phyloP scores from a whole-genome alignment of 2,329 filamentous ascomycete genomes.

The Leptographium procerum region DNA sequence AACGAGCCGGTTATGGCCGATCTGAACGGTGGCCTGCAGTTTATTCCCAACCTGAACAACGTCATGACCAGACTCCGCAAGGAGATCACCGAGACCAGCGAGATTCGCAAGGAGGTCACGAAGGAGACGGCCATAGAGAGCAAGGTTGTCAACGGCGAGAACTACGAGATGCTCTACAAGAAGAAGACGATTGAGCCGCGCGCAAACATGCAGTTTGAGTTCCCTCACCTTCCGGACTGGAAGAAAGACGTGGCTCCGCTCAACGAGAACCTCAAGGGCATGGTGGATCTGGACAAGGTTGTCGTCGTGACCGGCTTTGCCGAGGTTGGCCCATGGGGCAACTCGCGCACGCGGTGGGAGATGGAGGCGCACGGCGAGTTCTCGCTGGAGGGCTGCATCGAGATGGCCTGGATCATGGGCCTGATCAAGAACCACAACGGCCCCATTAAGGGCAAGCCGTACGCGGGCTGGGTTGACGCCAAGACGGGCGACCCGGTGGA shows the following conservation, averaged over 20 bases:
- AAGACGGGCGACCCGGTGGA: slow-evolving; percentile 94
- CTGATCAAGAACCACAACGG: slow-evolving; percentile 98
- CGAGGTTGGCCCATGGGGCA: slow-evolving; percentile 96
- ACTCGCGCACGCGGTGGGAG: slow-evolving; percentile 95
- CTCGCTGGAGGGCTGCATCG: slow-evolving; percentile 92
- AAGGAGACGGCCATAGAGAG: slow-evolving; percentile 96
- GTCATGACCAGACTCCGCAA: slow-evolving; percentile 88
- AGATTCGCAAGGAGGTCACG: slow-evolving; percentile 83
- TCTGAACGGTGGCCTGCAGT: slow-evolving; percentile 93
- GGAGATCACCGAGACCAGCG: slow-evolving; percentile 89
- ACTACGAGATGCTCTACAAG: slow-evolving; percentile 86
- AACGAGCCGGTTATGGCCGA: slow-evolving; percentile 92
- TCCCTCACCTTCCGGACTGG: slow-evolving; percentile 85
- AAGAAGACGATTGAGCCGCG: slow-evolving; percentile 87
- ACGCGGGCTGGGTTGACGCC: slow-evolving; percentile 91
- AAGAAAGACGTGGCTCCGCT: slow-evolving; percentile 81
- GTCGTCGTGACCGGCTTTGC: slow-evolving; percentile 96
- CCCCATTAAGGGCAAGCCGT: slow-evolving; percentile 86
- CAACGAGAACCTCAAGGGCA: slow-evolving; percentile 80
- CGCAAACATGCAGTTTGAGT: slow-evolving; percentile 96
- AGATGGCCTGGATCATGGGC: slow-evolving; percentile 99
- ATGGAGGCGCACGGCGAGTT: slow-evolving; percentile 98
- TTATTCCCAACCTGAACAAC: slow-evolving; percentile 90
- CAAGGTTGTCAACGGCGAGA: slow-evolving; percentile 90
- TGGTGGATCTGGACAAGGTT: slow-evolving; percentile 97